Conservation (phyloP, 345 rosid genomes). For the Hibiscus mutabilis region DNA sequence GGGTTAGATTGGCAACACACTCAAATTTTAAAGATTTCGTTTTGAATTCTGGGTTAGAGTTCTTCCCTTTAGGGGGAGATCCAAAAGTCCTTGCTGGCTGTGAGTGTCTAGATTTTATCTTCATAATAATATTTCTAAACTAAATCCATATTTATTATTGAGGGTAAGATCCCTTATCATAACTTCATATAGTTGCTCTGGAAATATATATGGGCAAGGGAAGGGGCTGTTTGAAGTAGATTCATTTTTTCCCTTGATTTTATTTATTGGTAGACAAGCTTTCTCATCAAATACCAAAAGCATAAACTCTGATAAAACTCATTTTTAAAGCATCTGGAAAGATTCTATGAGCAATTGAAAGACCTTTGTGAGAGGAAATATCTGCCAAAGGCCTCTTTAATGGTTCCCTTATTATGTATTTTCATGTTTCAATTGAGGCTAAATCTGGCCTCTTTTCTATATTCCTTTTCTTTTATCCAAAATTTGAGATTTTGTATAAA, state of each 20-base stretch:
- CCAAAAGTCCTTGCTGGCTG: slow-evolving; percentile 96
- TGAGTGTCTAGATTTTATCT: slow-evolving; percentile 38
- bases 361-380: background rate
- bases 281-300: background rate
- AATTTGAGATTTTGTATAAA: background rate
- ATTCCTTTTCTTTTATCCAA: background rate
- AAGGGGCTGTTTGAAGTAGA: background rate
- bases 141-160: background rate
- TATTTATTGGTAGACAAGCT: background rate
- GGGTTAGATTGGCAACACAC: slow-evolving; percentile 98
- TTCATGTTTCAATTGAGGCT: too few relatives aligned
- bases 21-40: slow-evolving; percentile 29
- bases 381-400: too few relatives aligned
- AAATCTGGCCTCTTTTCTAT: too few relatives aligned
- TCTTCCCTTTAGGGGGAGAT: slow-evolving; percentile 91
- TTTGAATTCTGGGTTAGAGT: slow-evolving; percentile 93
- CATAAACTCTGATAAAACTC: too few relatives aligned
- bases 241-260: background rate
- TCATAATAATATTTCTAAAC: background rate
- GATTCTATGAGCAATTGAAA: slow-evolving; percentile 6
- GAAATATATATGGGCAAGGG: background rate
- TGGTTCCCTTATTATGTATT: too few relatives aligned
- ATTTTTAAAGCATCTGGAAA: background rate
- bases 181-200: background rate
- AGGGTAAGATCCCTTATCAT: background rate